Conservation (phyloP, 371 early-diverging fungal genomes). For the Apophysomyces ossiformis region DNA sequence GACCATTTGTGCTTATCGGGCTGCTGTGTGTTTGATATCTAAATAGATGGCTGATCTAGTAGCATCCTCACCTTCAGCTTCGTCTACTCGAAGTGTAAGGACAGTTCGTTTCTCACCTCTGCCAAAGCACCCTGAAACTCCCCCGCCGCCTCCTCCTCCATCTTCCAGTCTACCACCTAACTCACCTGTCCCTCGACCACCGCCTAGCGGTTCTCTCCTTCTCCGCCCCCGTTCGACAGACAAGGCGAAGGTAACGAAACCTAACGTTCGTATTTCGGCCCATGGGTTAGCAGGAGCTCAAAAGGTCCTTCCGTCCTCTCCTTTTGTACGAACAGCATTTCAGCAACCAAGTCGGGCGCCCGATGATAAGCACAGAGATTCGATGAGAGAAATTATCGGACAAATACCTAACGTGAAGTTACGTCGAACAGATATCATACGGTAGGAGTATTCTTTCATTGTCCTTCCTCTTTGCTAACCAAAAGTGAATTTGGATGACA, state of each 20-base stretch:
- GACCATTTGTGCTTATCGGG: not conserved
- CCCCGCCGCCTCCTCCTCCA: not conserved
- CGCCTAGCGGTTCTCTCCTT: not conserved
- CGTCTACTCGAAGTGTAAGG: not conserved
- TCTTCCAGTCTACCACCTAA: not conserved
- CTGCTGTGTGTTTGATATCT: not conserved
- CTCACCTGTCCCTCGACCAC: not conserved
- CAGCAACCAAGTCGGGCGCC: not conserved
- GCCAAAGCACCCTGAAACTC: not conserved
- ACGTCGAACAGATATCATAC: constrained; percentile 20
- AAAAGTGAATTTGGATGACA: too few species aligned
- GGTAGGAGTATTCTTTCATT: constrained; percentile 1
- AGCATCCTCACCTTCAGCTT: not conserved
- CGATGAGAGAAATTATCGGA: constrained; percentile 21
- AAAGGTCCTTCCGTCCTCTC: not conserved
- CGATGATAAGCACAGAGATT: constrained; percentile 13
- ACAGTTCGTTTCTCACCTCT: constrained; percentile 1
- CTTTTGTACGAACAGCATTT: not conserved
- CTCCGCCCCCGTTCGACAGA: not conserved
- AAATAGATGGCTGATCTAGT: not conserved
- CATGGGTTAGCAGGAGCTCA: not conserved
- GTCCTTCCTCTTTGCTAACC: not conserved
- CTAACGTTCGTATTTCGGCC: not conserved
- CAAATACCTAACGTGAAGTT: constrained; percentile 17
- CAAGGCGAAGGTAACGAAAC: not conserved